Evolutionary conservation across 2,329 filamentous ascomycete genomes (phyloP).

Genomic region (Epichloe scottii): DNA sequence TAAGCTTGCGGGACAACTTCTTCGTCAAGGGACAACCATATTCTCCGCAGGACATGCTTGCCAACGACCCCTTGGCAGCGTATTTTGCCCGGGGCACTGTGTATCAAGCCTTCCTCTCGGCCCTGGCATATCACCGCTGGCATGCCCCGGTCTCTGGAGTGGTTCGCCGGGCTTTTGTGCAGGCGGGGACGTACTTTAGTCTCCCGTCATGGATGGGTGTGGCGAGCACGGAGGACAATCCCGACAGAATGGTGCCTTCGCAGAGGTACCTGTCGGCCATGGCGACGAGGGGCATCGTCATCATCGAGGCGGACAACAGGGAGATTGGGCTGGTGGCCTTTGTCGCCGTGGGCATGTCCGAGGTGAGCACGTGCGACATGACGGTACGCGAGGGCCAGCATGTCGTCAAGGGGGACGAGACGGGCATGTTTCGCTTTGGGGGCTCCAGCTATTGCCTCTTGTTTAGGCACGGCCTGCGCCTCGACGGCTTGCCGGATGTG

Average conservation of each 20-base stretch:
- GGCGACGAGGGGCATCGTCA: conserved; percentile 56
- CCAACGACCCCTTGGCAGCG: conserved; percentile 35
- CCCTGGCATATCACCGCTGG: conserved; percentile 60
- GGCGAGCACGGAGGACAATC: conserved; percentile 11
- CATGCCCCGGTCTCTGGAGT: conserved; percentile 52
- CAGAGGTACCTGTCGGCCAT: conserved; percentile 55
- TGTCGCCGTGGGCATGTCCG: conserved; percentile 62
- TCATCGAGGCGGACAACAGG: conserved; percentile 56
- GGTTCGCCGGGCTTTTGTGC: conserved; percentile 41
- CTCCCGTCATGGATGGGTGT: conserved; percentile 26
- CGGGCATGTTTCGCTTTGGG: conserved; percentile 71
- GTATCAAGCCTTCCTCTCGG: conserved; percentile 58
- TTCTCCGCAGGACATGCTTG: conserved; percentile 51
- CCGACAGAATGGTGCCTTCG: conserved; percentile 24
- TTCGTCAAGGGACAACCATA: conserved; percentile 60
- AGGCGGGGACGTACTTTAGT: conserved; percentile 56
- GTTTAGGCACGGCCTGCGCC: conserved; percentile 44
- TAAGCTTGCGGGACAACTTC: conserved; percentile 47
- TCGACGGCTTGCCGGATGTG: conserved; percentile 15
- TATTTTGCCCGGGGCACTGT: conserved; percentile 51
- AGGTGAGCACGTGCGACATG: conserved; percentile 62
- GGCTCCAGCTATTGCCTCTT: conserved; percentile 57
- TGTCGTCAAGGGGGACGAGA: conserved; percentile 56
- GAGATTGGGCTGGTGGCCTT: conserved; percentile 58
- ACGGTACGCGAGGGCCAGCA: conserved; percentile 53